phyloP scores from a whole-genome alignment of 768 basidiomycete genomes.

The Mycena polygramma region DNA sequence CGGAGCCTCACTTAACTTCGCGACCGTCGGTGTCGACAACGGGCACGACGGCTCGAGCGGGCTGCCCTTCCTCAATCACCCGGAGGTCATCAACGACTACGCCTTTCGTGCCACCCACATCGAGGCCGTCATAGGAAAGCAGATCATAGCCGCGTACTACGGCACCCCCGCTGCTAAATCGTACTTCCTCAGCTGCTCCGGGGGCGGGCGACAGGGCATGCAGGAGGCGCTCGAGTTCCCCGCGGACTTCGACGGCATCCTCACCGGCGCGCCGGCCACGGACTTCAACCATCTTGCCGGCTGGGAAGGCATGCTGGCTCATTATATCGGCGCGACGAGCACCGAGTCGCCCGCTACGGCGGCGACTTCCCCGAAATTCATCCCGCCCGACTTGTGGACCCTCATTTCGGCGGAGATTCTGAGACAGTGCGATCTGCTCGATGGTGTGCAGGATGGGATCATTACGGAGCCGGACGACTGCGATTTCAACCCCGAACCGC shows the following conservation, averaged over 20 bases:
- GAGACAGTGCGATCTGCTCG: conserved; percentile 30
- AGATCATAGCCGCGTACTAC: conserved; percentile 39
- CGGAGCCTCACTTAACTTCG: conserved; percentile 34
- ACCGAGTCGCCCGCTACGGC: neutral
- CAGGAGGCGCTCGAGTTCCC: conserved; percentile 18
- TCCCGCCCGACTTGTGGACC: conserved; percentile 36
- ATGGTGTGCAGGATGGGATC: conserved; percentile 40
- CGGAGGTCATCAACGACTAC: conserved; percentile 41
- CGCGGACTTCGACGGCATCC: conserved; percentile 43
- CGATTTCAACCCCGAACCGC: conserved; percentile 35
- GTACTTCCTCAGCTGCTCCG: conserved; percentile 36
- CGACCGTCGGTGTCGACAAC: conserved; percentile 38
- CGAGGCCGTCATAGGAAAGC: conserved; percentile 37
- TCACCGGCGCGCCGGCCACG: conserved; percentile 41
- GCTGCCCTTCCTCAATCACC: conserved; percentile 32
- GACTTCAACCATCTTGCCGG: conserved; percentile 14
- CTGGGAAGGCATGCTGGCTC: conserved; percentile 16
- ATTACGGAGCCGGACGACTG: conserved; percentile 41
- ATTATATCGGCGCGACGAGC: conserved; percentile 20
- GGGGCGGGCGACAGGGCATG: conserved; percentile 13
- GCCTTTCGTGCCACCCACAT: conserved; percentile 31
- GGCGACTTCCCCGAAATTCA: conserved; percentile 30
- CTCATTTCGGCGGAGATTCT: conserved; percentile 39
- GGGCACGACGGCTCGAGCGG: conserved; percentile 40
- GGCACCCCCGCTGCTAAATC: conserved; percentile 33